Conservation (phyloP, 2,329 filamentous ascomycete genomes). For the Sarocladiaceae sp. region DNA sequence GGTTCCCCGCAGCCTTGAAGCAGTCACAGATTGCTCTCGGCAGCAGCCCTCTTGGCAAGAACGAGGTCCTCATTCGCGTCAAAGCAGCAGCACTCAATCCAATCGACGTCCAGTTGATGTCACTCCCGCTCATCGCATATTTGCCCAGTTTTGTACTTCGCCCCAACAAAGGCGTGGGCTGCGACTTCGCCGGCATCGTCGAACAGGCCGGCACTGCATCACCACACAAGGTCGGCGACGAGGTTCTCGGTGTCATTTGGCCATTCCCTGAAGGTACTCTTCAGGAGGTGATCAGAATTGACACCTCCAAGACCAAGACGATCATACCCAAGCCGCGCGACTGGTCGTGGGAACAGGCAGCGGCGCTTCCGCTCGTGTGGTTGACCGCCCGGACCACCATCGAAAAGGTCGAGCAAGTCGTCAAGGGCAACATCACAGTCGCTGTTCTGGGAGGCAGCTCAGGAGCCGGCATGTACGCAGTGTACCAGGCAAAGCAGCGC, state of each 20-base stretch:
- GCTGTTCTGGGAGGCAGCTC: slow-evolving; percentile 9
- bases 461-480: slow-evolving; percentile 3
- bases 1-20: slow-evolving; percentile 5
- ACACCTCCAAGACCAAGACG: slow-evolving; percentile 1
- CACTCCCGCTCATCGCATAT: neutral
- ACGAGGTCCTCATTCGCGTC: slow-evolving; percentile 9
- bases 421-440: neutral
- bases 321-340: slow-evolving; percentile 8
- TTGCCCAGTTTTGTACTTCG: slow-evolving; percentile 1
- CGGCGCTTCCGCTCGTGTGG: slow-evolving; percentile 9
- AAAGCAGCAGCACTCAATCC: slow-evolving; percentile 9
- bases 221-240: slow-evolving; percentile 3
- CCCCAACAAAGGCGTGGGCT: slow-evolving; percentile 8
- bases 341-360: slow-evolving; percentile 9
- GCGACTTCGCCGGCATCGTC: slow-evolving; percentile 9
- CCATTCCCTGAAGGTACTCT: slow-evolving; percentile 5
- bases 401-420: slow-evolving; percentile 1
- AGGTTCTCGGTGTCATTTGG: slow-evolving; percentile 8
- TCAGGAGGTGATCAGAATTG: slow-evolving; percentile 2
- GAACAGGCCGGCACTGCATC: slow-evolving; percentile 1
- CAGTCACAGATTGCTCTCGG: neutral
- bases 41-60: slow-evolving; percentile 4
- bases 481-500: slow-evolving; percentile 6
- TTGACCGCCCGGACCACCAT: slow-evolving; percentile 5
- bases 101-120: slow-evolving; percentile 10